These are phyloP conservation scores for Rhodotorula diobovata DNA, from an alignment of 768 basidiomycete genomes.

Conservation along the genomic window DNA sequence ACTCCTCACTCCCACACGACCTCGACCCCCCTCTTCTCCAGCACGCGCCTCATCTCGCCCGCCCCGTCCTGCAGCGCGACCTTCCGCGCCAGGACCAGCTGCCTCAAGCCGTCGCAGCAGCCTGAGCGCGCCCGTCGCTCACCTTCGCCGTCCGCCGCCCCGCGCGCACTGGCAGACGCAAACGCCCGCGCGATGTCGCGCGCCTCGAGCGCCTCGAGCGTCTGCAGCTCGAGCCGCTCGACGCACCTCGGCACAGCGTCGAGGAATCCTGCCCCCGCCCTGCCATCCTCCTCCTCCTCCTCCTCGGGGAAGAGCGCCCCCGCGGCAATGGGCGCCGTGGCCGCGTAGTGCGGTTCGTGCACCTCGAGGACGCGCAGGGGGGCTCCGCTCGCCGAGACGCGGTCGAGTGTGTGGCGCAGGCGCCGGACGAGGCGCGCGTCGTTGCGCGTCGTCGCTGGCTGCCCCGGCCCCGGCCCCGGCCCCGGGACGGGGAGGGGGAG, in stretches of 20 bases:
- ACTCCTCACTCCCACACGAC: constrained; percentile 8
- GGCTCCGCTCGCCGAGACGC: not conserved
- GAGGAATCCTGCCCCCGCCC: too few relatives aligned
- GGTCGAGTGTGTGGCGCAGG: not conserved
- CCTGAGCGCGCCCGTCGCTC: not conserved
- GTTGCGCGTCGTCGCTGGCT: not conserved
- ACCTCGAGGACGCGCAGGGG: constrained; percentile 8
- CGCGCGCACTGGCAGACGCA: too few relatives aligned
- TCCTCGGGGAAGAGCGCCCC: not conserved
- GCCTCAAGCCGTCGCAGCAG: not conserved
- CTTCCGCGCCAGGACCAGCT: not conserved
- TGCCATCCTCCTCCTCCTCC: too few relatives aligned
- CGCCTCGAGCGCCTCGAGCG: not conserved
- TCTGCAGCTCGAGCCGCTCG: constrained; percentile 6
- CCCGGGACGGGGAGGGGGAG: constrained; percentile 9
- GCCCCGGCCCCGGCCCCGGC: not conserved
- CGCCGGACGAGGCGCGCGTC: constrained; percentile 6
- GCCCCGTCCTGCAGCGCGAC: not conserved
- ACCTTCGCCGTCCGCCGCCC: not conserved
- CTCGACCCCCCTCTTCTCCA: constrained; percentile 4
- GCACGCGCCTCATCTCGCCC: not conserved
- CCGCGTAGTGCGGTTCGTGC: constrained; percentile 13
- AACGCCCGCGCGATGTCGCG: not conserved
- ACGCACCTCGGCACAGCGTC: constrained; percentile 7
- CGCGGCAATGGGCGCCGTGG: constrained; percentile 2